Conservation (phyloP, 495 filamentous ascomycete species). For the Podospora pseudocomata region DNA sequence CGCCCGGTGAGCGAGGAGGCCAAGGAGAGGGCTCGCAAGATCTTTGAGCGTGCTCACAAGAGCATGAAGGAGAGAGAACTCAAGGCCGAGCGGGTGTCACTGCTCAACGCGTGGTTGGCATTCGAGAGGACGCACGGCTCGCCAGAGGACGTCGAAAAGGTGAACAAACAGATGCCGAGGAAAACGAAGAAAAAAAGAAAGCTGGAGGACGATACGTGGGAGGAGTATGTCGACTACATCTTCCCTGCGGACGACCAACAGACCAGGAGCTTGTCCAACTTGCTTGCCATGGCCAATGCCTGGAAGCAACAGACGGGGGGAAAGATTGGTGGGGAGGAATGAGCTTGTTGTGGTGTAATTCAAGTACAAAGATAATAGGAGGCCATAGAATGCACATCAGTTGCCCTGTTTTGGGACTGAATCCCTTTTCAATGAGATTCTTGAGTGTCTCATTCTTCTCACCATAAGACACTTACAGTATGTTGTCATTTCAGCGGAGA, state of each 20-base stretch:
- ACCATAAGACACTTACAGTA: no score
- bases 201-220: slow-evolving; percentile 90
- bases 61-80: slow-evolving; percentile 88
- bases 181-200: slow-evolving; percentile 91
- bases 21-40: slow-evolving; percentile 70
- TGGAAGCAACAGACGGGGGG: slow-evolving; percentile 78
- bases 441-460: no score
- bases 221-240: slow-evolving; percentile 96
- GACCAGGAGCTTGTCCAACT: slow-evolving; percentile 74
- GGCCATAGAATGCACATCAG: neutral
- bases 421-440: neutral
- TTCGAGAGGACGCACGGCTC: slow-evolving; percentile 86
- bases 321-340: slow-evolving; percentile 15
- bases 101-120: slow-evolving; percentile 85
- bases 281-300: slow-evolving; percentile 77
- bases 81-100: slow-evolving; percentile 86
- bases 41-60: slow-evolving; percentile 86
- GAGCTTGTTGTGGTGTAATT: neutral
- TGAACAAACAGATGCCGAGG: slow-evolving; percentile 90
- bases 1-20: slow-evolving; percentile 75
- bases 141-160: slow-evolving; percentile 71
- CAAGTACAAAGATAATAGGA: neutral
- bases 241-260: slow-evolving; percentile 95
- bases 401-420: neutral
- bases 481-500: no score